These are phyloP conservation scores for Poronia punctata DNA, from an alignment of 495 filamentous ascomycete genomes.

Conservation along the genomic window DNA sequence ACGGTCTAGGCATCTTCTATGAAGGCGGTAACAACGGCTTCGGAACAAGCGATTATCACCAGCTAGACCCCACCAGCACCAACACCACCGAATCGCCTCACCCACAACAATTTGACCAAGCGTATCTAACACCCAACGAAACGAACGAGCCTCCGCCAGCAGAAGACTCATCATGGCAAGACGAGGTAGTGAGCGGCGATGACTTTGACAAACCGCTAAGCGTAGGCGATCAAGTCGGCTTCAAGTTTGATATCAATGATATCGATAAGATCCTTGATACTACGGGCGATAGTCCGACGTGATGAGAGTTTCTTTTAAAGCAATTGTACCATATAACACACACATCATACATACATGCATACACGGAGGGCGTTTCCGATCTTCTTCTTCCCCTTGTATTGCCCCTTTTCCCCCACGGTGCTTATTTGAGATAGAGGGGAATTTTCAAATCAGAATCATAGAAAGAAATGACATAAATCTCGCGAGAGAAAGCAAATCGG, in stretches of 20 bases:
- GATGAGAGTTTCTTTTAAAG: too few relatives aligned
- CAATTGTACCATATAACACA: too few relatives aligned
- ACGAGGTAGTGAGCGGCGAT: conserved; percentile 6
- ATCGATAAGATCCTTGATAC: conserved; percentile 23
- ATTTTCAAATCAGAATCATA: too few relatives aligned
- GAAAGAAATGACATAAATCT: too few relatives aligned
- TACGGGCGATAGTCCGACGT: conserved; percentile 13
- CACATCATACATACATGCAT: too few relatives aligned
- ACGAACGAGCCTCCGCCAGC: background rate
- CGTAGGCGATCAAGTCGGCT: conserved; percentile 4
- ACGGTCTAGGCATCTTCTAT: conserved; percentile 5
- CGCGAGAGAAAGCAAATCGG: too few relatives aligned
- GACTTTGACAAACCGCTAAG: conserved; percentile 20
- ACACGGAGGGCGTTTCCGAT: too few relatives aligned
- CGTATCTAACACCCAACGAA: conserved; percentile 11
- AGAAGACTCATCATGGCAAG: conserved; percentile 17
- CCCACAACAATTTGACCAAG: conserved; percentile 20
- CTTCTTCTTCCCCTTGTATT: too few relatives aligned
- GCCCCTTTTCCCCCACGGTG: too few relatives aligned
- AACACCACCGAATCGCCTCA: conserved; percentile 8
- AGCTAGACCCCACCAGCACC: conserved; percentile 1
- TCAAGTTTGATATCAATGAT: conserved; percentile 27
- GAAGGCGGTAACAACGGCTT: conserved; percentile 2
- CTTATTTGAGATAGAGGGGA: too few relatives aligned
- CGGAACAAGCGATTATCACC: background rate